These are phyloP conservation scores for Rosellinia necatrix DNA, from an alignment of 2,329 filamentous ascomycete genomes.

Conservation along the genomic window DNA sequence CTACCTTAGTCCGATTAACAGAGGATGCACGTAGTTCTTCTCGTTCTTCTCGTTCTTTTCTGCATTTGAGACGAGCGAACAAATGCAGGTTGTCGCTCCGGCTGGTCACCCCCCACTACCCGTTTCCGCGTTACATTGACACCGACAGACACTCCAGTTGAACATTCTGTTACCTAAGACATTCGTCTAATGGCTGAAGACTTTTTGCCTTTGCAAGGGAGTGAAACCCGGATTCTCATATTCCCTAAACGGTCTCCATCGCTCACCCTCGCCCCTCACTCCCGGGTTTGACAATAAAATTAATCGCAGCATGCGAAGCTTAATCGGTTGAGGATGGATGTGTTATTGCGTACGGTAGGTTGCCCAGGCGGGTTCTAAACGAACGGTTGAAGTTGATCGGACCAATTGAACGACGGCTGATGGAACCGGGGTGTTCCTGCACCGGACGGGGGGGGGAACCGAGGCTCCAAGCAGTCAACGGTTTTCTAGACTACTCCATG, in stretches of 20 bases:
- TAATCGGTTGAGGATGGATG: not conserved
- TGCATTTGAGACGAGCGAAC: constrained; percentile 20
- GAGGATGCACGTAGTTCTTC: not conserved
- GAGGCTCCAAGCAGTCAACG: not conserved
- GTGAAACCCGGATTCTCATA: not conserved
- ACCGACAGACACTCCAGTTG: constrained; percentile 3
- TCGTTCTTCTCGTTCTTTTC: too few relatives aligned
- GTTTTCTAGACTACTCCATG: too few relatives aligned
- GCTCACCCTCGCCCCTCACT: too few relatives aligned
- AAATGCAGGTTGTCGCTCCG: constrained; percentile 19
- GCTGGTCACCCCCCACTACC: constrained; percentile 7
- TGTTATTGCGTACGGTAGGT: too few relatives aligned
- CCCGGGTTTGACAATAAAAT: constrained; percentile 14
- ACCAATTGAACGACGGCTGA: not conserved
- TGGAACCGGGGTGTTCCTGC: too few relatives aligned
- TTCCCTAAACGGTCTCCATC: constrained; percentile 16
- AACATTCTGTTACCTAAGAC: constrained; percentile 19
- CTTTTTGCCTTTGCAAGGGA: not conserved
- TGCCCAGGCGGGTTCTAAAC: not conserved
- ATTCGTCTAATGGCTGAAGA: not conserved
- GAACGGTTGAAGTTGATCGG: not conserved
- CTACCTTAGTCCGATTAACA: constrained; percentile 16
- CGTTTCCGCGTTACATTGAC: constrained; percentile 5
- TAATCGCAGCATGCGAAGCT: not conserved
- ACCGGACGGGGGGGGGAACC: too few relatives aligned